A percentile compares a stretch with the other conserved stretches of the same genome.
Evolutionary conservation across 441 rosid species (phyloP).

Genomic region (Syzygium malaccense): DNA sequence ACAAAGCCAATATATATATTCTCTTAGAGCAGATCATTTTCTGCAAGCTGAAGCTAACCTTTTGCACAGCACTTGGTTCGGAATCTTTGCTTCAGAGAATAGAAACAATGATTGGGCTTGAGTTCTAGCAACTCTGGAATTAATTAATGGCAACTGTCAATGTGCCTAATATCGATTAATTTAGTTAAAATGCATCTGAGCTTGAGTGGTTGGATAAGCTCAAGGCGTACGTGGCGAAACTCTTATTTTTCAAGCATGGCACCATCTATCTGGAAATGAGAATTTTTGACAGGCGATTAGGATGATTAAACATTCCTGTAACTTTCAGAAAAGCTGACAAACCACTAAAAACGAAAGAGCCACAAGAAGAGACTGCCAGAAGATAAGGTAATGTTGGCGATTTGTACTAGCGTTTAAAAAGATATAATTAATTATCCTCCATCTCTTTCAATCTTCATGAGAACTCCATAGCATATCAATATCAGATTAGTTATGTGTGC

Average conservation of each 20-base stretch:
- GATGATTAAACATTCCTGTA: not conserved
- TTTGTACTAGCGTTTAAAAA: not conserved
- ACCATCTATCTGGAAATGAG: not conserved
- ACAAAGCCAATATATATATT: not conserved
- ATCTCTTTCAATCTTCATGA: not conserved
- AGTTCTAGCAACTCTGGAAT: not conserved
- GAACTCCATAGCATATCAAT: not conserved
- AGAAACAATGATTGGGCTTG: not conserved
- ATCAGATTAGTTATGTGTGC: not conserved
- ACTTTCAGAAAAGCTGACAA: not conserved
- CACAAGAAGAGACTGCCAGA: not conserved
- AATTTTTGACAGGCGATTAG: not conserved
- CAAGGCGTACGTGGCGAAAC: not conserved
- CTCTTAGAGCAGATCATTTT: not conserved
- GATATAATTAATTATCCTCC: not conserved
- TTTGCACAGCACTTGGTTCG: not conserved
- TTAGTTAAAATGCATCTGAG: not conserved
- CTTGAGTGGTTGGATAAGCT: not conserved
- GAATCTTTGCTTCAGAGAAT: not conserved
- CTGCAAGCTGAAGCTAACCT: not conserved
- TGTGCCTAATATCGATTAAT: not conserved
- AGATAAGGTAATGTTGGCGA: not conserved
- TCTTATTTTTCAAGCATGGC: not conserved
- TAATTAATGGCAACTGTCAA: not conserved
- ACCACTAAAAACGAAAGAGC: not conserved